Percentiles rank a stretch among this genome's conserved stretches.
These are phyloP conservation scores for Apiotrichum gamsii DNA, from an alignment of 1,284 basidiomycete genomes.

Conservation along the genomic window DNA sequence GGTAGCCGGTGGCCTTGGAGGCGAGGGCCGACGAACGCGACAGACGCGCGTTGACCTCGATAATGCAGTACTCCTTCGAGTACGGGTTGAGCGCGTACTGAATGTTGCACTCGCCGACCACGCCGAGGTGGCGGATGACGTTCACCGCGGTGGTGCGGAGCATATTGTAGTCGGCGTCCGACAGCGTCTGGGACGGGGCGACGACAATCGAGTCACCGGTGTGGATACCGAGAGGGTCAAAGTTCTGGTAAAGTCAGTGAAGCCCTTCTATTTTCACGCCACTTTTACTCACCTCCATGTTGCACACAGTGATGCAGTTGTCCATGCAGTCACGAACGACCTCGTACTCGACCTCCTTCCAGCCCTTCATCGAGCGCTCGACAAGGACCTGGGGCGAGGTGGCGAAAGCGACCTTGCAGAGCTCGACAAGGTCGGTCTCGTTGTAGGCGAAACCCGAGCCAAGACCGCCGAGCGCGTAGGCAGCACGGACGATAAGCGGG, in stretches of 20 bases:
- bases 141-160: conserved; percentile 96
- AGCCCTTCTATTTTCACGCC: neutral
- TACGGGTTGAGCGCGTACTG: conserved; percentile 95
- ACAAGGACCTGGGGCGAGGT: conserved; percentile 95
- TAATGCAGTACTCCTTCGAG: conserved; percentile 96
- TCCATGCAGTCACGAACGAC: conserved; percentile 97
- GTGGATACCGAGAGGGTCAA: conserved; percentile 96
- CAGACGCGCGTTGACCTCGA: conserved; percentile 98
- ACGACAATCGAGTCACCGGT: conserved; percentile 99
- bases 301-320: conserved; percentile 93
- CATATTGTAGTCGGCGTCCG: conserved; percentile 99
- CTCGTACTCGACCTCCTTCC: conserved; percentile 99
- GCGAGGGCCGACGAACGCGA: conserved; percentile 96
- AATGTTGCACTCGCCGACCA: conserved; percentile 95
- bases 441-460: conserved; percentile 92
- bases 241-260: conserved; percentile 60
- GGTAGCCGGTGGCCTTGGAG: conserved; percentile 97
- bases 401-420: conserved; percentile 91
- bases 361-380: conserved; percentile 99
- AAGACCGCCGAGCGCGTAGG: conserved; percentile 90
- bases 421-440: conserved; percentile 73
- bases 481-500: conserved; percentile 94
- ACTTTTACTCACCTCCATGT: conserved; percentile 80
- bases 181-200: conserved; percentile 94
- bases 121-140: conserved; percentile 93